Evolutionary conservation across 208 protist species (phyloP).

Genomic region (Trypanosoma mega): DNA sequence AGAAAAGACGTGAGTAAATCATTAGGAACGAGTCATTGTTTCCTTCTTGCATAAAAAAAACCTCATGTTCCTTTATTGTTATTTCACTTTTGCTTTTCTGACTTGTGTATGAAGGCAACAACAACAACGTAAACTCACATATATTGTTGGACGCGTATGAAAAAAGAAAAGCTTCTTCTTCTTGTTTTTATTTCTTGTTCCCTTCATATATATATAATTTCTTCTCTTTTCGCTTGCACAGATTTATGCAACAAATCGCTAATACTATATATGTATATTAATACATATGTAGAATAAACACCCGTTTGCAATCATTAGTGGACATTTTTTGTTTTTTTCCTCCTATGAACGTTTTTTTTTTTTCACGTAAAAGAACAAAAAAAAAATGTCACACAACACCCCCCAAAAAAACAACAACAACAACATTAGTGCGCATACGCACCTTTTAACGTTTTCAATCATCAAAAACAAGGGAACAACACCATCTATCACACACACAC

Average conservation of each 20-base stretch:
- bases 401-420: conserved; percentile 1
- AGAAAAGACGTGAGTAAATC: neutral
- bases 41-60: too few relatives aligned
- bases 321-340: neutral
- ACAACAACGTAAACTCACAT: neutral
- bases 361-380: conserved; percentile 5
- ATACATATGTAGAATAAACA: too few relatives aligned
- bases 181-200: neutral
- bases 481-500: too few relatives aligned
- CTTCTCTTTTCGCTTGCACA: conserved; percentile 8
- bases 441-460: too few relatives aligned
- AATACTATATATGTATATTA: too few relatives aligned
- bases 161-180: too few relatives aligned
- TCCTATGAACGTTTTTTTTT: conserved; percentile 16
- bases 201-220: neutral
- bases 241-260: neutral
- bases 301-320: too few relatives aligned
- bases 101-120: neutral
- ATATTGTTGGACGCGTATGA: neutral
- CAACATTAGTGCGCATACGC: too few relatives aligned
- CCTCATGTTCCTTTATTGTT: too few relatives aligned
- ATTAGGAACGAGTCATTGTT: too few relatives aligned
- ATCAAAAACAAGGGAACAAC: too few relatives aligned
- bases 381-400: neutral
- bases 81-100: too few relatives aligned